Evolutionary conservation across 352 stramenopile species (phyloP).

Genomic region (Albugo laibachii): DNA sequence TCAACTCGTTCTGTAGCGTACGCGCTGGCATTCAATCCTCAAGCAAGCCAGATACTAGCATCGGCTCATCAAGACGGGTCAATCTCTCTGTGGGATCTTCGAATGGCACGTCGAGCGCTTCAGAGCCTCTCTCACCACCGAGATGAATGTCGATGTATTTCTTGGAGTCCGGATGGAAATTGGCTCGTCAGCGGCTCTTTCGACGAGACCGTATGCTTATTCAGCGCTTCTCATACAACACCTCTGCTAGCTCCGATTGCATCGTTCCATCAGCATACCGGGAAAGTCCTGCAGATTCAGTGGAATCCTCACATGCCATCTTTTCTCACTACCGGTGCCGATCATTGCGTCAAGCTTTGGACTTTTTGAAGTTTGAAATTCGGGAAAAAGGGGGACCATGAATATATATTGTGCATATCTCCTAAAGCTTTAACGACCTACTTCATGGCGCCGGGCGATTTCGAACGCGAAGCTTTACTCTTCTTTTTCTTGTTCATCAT

Average conservation of each 20-base stretch:
- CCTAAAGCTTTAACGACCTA: conserved; percentile 2
- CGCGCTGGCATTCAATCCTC: conserved; percentile 25
- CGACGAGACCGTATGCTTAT: conserved; percentile 33
- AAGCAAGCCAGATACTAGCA: conserved; percentile 9
- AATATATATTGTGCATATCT: conserved; percentile 2
- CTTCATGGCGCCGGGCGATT: conserved; percentile 52
- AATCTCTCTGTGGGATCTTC: conserved; percentile 41
- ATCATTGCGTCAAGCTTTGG: conserved; percentile 54
- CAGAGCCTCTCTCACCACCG: conserved; percentile 16
- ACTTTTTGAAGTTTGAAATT: conserved; percentile 8
- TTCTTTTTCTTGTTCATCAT: conserved; percentile 79
- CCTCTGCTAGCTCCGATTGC: conserved; percentile 1
- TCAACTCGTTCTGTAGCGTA: conserved; percentile 15
- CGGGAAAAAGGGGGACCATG: conserved; percentile 1
- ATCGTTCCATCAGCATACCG: conserved; percentile 31
- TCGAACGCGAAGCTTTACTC: conserved; percentile 40
- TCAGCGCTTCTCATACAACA: neutral
- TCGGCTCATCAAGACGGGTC: conserved; percentile 42
- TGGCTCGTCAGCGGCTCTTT: conserved; percentile 45
- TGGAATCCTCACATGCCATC: conserved; percentile 21
- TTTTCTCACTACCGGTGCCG: conserved; percentile 18
- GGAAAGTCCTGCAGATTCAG: conserved; percentile 41
- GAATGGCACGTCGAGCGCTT: conserved; percentile 9
- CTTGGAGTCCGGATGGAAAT: conserved; percentile 29
- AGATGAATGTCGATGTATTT: conserved; percentile 37